Percentiles rank a stretch among this genome's conserved stretches.
phyloP scores from a whole-genome alignment of 805 yeast genomes.

The Lipomyces anomalus region DNA sequence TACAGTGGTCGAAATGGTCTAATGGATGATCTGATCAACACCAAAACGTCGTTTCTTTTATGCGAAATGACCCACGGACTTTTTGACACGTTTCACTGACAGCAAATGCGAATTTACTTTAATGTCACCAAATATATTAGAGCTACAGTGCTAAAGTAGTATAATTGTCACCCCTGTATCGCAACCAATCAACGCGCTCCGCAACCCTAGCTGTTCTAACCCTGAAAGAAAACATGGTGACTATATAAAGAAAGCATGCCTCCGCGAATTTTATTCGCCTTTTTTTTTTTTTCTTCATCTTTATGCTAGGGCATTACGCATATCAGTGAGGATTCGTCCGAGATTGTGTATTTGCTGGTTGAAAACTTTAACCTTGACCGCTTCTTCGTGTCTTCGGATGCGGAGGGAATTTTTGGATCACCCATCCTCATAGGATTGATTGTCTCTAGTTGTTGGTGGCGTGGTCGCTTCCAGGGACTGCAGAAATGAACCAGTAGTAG shows the following conservation, averaged over 20 bases:
- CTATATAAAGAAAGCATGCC: slow-evolving; percentile 3
- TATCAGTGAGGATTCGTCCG: slow-evolving; percentile 99
- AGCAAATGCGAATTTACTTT: too few relatives aligned
- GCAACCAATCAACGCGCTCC: neutral
- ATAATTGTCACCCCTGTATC: too few relatives aligned
- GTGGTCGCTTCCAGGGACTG: neutral
- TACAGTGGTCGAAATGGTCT: too few relatives aligned
- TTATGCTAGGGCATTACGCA: slow-evolving; percentile 99
- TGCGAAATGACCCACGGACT: too few relatives aligned
- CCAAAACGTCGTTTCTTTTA: too few relatives aligned
- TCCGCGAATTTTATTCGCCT: too few relatives aligned
- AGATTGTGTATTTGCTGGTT: slow-evolving; percentile 99
- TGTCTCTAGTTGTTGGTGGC: neutral
- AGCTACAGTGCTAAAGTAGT: too few relatives aligned
- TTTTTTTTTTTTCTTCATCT: slow-evolving; percentile 53
- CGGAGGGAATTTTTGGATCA: slow-evolving; percentile 37
- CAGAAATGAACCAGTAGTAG: too few relatives aligned
- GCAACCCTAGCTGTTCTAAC: neutral
- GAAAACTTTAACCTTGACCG: slow-evolving; percentile 97
- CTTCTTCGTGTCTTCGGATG: slow-evolving; percentile 35
- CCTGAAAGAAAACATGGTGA: neutral
- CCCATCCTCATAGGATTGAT: slow-evolving; percentile 1
- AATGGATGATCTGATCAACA: too few relatives aligned
- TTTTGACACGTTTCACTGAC: too few relatives aligned
- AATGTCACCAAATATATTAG: too few relatives aligned